phyloP scores from a whole-genome alignment of 2,329 filamentous ascomycete genomes.

The Trichoderma lentiforme region DNA sequence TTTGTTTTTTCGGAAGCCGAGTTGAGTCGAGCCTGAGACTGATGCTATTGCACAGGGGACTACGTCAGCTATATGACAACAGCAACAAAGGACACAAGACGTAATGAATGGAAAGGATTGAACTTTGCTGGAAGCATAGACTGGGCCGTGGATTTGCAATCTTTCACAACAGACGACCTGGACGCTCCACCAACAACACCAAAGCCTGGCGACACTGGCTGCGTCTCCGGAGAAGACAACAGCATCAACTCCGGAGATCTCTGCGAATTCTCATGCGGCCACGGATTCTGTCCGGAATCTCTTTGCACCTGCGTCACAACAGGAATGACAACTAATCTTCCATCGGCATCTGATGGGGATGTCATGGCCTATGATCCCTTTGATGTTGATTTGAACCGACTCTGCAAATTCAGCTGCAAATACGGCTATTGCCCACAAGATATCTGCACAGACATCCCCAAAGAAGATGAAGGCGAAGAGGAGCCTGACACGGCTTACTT shows the following conservation, averaged over 20 bases:
- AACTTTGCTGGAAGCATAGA: constrained; percentile 10
- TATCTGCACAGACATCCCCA: background rate
- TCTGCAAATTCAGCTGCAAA: background rate
- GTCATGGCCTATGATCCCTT: background rate
- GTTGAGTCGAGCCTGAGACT: background rate
- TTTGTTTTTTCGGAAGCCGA: too few relatives aligned
- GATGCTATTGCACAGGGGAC: background rate
- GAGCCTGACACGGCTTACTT: background rate
- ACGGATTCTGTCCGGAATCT: background rate
- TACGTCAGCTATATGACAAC: constrained; percentile 9
- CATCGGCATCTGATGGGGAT: background rate
- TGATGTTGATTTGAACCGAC: background rate
- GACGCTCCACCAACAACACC: background rate
- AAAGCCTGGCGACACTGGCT: background rate
- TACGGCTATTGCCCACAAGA: background rate
- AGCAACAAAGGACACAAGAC: background rate
- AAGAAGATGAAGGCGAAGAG: background rate
- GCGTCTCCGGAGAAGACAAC: background rate
- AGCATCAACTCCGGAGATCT: background rate
- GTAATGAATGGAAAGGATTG: background rate
- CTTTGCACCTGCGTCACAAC: background rate
- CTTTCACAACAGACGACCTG: background rate
- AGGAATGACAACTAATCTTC: background rate
- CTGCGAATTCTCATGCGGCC: background rate
- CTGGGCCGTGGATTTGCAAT: constrained; percentile 17